Evolutionary conservation across 441 rosid genomes (phyloP), one percentile per base, ranked within the genome.

Genomic region (Pelargonium citronellum): DNA sequence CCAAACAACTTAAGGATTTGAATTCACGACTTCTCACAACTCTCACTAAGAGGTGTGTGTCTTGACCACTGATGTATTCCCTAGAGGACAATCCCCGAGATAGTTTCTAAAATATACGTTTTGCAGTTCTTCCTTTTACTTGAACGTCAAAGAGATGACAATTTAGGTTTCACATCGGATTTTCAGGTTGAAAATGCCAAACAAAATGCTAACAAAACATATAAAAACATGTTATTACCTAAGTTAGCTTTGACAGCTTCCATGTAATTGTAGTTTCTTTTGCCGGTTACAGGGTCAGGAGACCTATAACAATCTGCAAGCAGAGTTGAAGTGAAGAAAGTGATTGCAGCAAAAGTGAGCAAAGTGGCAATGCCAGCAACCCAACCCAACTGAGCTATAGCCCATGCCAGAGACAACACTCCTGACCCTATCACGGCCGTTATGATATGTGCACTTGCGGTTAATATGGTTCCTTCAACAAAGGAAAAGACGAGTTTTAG

Each of bases 221-320:
- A 30, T 3, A 30, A 30, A 30, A 30, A 30, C 37, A 30, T 30
- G 37, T 30, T 30, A 30, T 30, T 72, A 75, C 98, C 98, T 76
- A 93, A 72, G 80, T 82, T 73, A 37, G 98, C 82, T 66, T 83
- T 84, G 24, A 91, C 96, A 16, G 81, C 96, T 49, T 88, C 91
- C 94, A 82, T 87, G 85, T 93, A 93, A 9, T 95, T 93, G 71
- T 89, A 89, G 81, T 87, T 88, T 67, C 98, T 78, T 66, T 77
- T 80, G 30, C 98, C 97, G 1, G 92, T 78, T 71, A 87, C 75
- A 8, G 96, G 90, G 53, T 88, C 91, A 1, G 93, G 96, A 1
- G 91, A 79, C 58, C 96, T 82, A 71, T 93, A 89, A 67, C 78
- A 77, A 73, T 91, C 98, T 61, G 91, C 95, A 2, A 89, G 96